Evolutionary conservation across 805 yeast species (phyloP).

Genomic region (Wickerhamiella domercqiae): DNA sequence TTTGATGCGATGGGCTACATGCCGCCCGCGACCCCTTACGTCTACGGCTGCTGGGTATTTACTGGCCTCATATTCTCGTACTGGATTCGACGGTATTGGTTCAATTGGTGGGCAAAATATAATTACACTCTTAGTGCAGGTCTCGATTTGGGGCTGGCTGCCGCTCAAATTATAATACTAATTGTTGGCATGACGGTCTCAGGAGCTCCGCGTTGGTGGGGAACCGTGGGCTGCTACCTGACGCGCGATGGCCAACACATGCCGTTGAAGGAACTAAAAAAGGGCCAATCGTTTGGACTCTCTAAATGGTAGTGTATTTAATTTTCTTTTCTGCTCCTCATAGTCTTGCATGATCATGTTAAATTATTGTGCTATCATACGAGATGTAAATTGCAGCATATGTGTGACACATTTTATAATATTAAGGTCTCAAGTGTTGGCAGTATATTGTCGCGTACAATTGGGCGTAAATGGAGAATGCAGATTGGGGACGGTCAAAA

Average conservation of each 20-base stretch:
- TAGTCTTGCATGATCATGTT: no score
- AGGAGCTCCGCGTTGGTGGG: conserved; percentile 49
- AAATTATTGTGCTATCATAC: no score
- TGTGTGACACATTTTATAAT: no score
- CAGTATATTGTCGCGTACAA: no score
- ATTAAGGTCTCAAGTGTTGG: no score
- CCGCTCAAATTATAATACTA: conserved; percentile 43
- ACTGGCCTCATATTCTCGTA: conserved; percentile 45
- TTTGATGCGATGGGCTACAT: conserved; percentile 43
- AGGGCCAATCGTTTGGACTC: conserved; percentile 36
- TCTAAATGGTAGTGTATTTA: conserved; percentile 26
- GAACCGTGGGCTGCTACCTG: conserved; percentile 31
- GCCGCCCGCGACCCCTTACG: conserved; percentile 65
- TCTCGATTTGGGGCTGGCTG: conserved; percentile 51
- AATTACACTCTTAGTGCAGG: conserved; percentile 54
- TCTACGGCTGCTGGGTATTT: conserved; percentile 40
- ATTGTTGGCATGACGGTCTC: conserved; percentile 33
- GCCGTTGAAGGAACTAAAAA: conserved; percentile 23
- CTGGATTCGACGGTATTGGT: conserved; percentile 38
- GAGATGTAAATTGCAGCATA: no score
- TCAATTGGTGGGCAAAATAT: conserved; percentile 65
- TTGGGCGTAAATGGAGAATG: no score
- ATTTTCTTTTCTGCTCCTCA: conserved; percentile 1
- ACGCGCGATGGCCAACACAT: conserved; percentile 25
- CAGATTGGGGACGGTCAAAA: no score